Conservation (phyloP, 805 yeast species). For the Candida morakotiae region DNA sequence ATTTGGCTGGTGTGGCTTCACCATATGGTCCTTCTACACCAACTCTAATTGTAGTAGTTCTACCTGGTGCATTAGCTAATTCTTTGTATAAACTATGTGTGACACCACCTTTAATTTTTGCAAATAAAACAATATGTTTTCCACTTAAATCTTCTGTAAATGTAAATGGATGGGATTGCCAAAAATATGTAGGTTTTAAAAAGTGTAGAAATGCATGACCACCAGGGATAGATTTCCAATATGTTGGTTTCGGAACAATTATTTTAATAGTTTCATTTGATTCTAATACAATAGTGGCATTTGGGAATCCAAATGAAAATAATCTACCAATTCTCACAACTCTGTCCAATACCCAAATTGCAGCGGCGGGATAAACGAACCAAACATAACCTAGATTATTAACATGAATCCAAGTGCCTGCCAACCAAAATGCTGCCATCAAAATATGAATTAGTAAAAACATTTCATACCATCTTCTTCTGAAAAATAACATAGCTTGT, state of each 20-base stretch:
- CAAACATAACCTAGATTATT: constrained; percentile 27
- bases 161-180: constrained; percentile 44
- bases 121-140: constrained; percentile 23
- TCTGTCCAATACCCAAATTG: constrained; percentile 37
- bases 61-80: constrained; percentile 25
- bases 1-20: constrained; percentile 40
- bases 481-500: constrained; percentile 30
- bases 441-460: constrained; percentile 31
- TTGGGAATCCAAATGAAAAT: constrained; percentile 30
- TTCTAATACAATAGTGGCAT: constrained; percentile 24
- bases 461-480: constrained; percentile 35
- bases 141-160: constrained; percentile 24
- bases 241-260: constrained; percentile 28
- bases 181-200: constrained; percentile 28
- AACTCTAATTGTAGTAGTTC: constrained; percentile 23
- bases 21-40: constrained; percentile 72
- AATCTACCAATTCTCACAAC: constrained; percentile 25
- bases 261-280: constrained; percentile 37
- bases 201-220: constrained; percentile 40
- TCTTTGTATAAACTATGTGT: constrained; percentile 27
- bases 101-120: constrained; percentile 35
- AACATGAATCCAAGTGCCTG: constrained; percentile 44
- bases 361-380: constrained; percentile 27
- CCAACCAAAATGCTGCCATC: constrained; percentile 38
- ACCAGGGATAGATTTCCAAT: constrained; percentile 37